Base-by-base conservation (phyloP, 2,329 filamentous ascomycete genomes). In the Nigrospora osmanthi region DNA sequence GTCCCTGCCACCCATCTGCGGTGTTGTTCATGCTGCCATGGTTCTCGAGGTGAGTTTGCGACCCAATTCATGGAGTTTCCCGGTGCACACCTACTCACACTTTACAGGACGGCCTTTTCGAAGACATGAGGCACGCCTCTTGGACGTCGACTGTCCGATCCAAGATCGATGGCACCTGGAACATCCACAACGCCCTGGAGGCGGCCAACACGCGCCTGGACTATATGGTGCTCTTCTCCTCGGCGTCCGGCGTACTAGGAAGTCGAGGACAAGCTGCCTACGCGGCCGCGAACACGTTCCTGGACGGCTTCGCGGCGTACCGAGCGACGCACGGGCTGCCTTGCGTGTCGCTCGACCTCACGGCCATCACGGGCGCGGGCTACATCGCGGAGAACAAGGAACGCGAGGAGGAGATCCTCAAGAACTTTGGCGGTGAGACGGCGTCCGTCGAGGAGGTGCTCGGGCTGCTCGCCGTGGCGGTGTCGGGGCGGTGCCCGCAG, bases 261-360 rank as follows among this genome's bases (percentile, higher is more conserved):
- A 72, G 72, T 54, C 64, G 63, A 36, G 71, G 70, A 0, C 75
- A 79, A 48, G 70, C 72, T 5, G 72, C 73, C 2, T 81, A 81
- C 54, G 64, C 68, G 1, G 69, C 71, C 0, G 73, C 66, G 28
- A 76, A 76, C 53, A 64, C 65, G 31, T 76, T 69, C 58, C 58
- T 73, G 14, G 63, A 72, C 44, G 59, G 62, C 2, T 58, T 73
- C 16, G 67, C 64, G 6, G 60, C 62, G 14, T 59, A 70, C 48
- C 63, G 72, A 2, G 56, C 60, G 0, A 53, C 54, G 1, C 57
- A 55, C 17, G 70, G 71, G 1, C 57, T 72, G 2, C 60, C 68
- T 3, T 71, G 69, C 16, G 63, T 70, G 0, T 68, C 68, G 0
- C 61, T 83, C 2, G 70, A 81, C 52, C 60, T 82, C 11, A 75